These are phyloP conservation scores for Vanrija sp. DNA, from an alignment of 1,284 basidiomycete species.

Conservation along the genomic window DNA sequence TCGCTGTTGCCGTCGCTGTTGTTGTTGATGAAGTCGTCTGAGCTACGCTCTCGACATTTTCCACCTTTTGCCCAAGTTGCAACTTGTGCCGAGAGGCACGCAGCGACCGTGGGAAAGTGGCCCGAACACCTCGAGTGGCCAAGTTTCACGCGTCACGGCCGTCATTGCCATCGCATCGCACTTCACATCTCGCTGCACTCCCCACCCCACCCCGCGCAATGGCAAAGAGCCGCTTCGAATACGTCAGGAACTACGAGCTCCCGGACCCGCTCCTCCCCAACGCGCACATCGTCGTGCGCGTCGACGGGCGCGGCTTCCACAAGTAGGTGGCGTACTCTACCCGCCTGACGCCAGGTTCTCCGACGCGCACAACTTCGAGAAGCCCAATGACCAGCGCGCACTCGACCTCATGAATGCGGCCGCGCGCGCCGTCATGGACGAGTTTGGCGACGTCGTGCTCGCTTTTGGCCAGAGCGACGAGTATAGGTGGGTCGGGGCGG, in stretches of 20 bases:
- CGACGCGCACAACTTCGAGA: conserved; percentile 72
- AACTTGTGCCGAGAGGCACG: background rate
- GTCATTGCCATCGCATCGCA: background rate
- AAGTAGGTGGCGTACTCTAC: conserved; percentile 55
- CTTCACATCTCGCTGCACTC: no score
- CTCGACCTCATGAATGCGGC: conserved; percentile 90
- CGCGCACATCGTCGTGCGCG: conserved; percentile 77
- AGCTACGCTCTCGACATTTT: background rate
- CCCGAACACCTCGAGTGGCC: background rate
- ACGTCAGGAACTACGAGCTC: conserved; percentile 86
- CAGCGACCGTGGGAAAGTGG: conserved; percentile 5
- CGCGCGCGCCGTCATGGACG: conserved; percentile 74
- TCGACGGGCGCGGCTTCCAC: conserved; percentile 95
- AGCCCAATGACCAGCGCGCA: conserved; percentile 87
- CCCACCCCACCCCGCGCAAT: conserved; percentile 50
- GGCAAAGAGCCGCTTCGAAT: conserved; percentile 88
- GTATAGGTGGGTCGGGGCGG: conserved; percentile 63
- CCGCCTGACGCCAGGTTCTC: conserved; percentile 63
- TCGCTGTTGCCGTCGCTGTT: background rate
- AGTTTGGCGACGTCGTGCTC: conserved; percentile 73
- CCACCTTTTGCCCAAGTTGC: background rate
- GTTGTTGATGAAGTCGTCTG: background rate
- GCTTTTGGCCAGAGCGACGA: conserved; percentile 97
- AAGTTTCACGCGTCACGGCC: background rate
- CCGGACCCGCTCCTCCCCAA: conserved; percentile 79